A percentile compares a stretch with the other conserved stretches of the same genome.
Conservation (phyloP, 768 basidiomycete species). For the Leccinum sublutescens region DNA sequence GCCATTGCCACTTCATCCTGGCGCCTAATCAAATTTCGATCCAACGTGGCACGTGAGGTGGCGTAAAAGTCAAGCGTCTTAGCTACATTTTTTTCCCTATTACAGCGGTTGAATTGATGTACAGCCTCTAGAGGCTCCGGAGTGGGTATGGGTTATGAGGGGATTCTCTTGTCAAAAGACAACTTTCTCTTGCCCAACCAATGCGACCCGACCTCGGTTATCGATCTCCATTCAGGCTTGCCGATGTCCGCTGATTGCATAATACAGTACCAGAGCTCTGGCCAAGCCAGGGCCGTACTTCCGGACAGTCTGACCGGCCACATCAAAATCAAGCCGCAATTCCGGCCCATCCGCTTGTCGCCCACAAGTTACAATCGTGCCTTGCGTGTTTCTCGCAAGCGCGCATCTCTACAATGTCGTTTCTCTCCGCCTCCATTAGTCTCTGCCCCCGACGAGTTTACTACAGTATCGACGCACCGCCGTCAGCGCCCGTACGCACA, state of each 20-base stretch:
- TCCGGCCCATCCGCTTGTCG: background rate
- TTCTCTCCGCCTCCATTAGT: background rate
- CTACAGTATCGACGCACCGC: background rate
- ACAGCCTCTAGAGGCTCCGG: too few species aligned
- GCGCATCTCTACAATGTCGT: background rate
- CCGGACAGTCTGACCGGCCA: background rate
- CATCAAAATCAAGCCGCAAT: background rate
- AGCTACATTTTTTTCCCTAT: too few species aligned
- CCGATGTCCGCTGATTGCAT: background rate
- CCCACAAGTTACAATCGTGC: background rate
- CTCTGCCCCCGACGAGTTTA: background rate
- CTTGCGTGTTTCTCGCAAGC: background rate
- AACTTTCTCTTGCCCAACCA: background rate
- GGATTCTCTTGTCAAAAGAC: background rate
- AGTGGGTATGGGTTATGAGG: too few species aligned
- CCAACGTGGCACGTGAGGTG: background rate
- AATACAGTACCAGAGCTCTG: background rate
- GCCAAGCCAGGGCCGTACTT: background rate
- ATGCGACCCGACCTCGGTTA: background rate
- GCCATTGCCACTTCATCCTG: background rate
- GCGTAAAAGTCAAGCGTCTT: background rate
- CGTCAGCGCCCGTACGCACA: background rate
- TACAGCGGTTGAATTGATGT: too few species aligned
- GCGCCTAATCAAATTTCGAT: background rate
- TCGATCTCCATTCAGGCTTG: background rate